phyloP scores from a whole-genome alignment of 2,329 filamentous ascomycete species.

The Colletotrichum nymphaeae region DNA sequence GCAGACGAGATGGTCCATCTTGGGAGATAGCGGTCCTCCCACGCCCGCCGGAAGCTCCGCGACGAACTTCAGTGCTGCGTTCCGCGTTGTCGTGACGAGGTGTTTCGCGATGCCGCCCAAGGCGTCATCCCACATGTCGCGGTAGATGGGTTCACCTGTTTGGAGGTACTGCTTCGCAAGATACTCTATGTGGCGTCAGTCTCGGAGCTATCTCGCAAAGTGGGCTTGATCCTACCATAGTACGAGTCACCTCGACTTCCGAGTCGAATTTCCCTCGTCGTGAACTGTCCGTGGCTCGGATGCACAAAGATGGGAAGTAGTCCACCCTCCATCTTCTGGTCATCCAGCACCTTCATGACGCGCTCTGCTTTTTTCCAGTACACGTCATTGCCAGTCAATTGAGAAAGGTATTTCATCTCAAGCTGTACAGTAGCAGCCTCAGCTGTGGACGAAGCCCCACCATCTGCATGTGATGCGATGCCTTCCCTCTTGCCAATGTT shows the following conservation, averaged over 20 bases:
- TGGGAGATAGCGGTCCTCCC: constrained; percentile 73
- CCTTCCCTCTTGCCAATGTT: constrained; percentile 83
- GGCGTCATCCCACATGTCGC: constrained; percentile 91
- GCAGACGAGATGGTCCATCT: constrained; percentile 98
- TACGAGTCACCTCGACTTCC: constrained; percentile 97
- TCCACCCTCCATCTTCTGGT: constrained; percentile 81
- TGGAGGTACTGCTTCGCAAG: constrained; percentile 98
- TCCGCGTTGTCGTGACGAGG: constrained; percentile 86
- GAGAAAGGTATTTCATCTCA: constrained; percentile 96
- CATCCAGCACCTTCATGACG: constrained; percentile 90
- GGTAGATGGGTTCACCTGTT: constrained; percentile 87
- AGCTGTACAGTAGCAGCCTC: constrained; percentile 93
- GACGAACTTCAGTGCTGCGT: constrained; percentile 83
- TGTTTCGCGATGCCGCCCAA: constrained; percentile 89
- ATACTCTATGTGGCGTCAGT: constrained; percentile 69
- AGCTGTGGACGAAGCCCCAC: constrained; percentile 90
- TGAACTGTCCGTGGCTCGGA: constrained; percentile 80
- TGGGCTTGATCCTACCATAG: constrained; percentile 60
- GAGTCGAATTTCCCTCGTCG: constrained; percentile 86
- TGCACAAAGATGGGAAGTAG: constrained; percentile 93
- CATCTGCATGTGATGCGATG: constrained; percentile 83
- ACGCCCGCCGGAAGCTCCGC: constrained; percentile 86
- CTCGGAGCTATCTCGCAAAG: not conserved
- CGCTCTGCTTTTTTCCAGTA: constrained; percentile 94
- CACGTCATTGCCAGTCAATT: constrained; percentile 88